Conservation (phyloP, 2,329 filamentous ascomycete species). For the Nothophoma quercina region DNA sequence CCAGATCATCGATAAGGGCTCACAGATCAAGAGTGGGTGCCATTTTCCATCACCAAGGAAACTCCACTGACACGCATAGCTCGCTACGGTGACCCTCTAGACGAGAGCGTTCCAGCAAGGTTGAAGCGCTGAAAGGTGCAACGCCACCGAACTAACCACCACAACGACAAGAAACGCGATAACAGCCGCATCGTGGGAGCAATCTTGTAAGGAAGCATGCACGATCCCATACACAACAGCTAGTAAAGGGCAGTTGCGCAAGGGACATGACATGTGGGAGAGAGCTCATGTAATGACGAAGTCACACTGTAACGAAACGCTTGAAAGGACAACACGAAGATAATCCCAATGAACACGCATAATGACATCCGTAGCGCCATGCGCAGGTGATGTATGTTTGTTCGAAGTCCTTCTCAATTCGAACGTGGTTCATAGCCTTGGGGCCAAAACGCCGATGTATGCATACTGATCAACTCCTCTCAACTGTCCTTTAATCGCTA, state of each 20-base stretch:
- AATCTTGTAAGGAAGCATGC: too few species aligned
- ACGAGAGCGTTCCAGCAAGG: slow-evolving; percentile 37
- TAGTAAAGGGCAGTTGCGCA: not conserved
- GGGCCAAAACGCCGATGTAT: slow-evolving; percentile 38
- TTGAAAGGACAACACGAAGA: not conserved
- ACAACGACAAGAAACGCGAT: not conserved
- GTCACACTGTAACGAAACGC: not conserved
- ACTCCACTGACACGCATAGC: slow-evolving; percentile 30
- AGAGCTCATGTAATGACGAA: not conserved
- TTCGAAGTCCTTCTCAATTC: not conserved
- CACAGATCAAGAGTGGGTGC: slow-evolving; percentile 46
- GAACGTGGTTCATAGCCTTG: not conserved
- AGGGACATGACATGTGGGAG: not conserved
- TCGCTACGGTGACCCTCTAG: slow-evolving; percentile 48
- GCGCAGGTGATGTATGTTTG: not conserved
- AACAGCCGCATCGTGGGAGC: not conserved
- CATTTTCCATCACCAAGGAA: not conserved
- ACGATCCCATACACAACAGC: not conserved
- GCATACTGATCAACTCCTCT: slow-evolving; percentile 23
- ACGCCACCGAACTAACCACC: not conserved
- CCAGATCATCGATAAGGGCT: slow-evolving; percentile 42
- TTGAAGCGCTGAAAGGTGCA: slow-evolving; percentile 33
- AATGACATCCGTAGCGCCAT: not conserved
- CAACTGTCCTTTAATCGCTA: slow-evolving; percentile 40
- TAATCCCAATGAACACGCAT: not conserved